phyloP scores from a whole-genome alignment of 768 basidiomycete genomes.

The Amanita muscaria region DNA sequence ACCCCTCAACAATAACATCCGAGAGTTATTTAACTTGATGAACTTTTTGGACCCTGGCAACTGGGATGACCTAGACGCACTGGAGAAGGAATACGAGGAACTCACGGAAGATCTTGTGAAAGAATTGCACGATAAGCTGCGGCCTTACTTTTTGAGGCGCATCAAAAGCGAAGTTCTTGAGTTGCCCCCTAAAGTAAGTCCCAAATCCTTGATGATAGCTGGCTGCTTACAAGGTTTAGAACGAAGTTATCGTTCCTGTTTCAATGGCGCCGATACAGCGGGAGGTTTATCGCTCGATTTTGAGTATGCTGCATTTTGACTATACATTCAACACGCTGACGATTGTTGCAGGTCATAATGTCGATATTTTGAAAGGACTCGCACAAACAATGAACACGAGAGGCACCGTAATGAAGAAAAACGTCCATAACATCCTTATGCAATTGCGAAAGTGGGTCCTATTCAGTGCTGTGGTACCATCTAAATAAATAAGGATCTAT shows the following conservation, averaged over 20 bases:
- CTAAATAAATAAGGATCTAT: constrained; percentile 2
- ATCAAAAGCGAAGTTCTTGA: constrained; percentile 90
- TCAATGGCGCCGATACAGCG: constrained; percentile 83
- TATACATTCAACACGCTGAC: constrained; percentile 2
- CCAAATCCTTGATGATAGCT: background rate
- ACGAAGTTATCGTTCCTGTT: constrained; percentile 86
- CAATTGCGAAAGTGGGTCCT: constrained; percentile 69
- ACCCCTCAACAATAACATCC: constrained; percentile 93
- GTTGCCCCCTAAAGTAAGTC: constrained; percentile 77
- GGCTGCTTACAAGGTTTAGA: constrained; percentile 33
- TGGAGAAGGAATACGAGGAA: constrained; percentile 68
- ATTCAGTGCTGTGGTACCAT: background rate
- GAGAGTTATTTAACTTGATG: constrained; percentile 95
- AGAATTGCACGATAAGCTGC: constrained; percentile 66
- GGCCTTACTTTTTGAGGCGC: constrained; percentile 89
- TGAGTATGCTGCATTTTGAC: constrained; percentile 47
- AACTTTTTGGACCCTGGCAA: constrained; percentile 80
- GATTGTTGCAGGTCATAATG: constrained; percentile 51
- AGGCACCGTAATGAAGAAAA: constrained; percentile 35
- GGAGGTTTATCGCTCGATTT: constrained; percentile 78
- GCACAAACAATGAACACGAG: constrained; percentile 32
- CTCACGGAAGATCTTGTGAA: constrained; percentile 76
- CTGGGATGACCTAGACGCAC: constrained; percentile 66
- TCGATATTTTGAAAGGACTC: constrained; percentile 55
- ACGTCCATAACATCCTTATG: constrained; percentile 81